Conservation (phyloP, 257 asterid genomes). For the Anisodus tanguticus region DNA sequence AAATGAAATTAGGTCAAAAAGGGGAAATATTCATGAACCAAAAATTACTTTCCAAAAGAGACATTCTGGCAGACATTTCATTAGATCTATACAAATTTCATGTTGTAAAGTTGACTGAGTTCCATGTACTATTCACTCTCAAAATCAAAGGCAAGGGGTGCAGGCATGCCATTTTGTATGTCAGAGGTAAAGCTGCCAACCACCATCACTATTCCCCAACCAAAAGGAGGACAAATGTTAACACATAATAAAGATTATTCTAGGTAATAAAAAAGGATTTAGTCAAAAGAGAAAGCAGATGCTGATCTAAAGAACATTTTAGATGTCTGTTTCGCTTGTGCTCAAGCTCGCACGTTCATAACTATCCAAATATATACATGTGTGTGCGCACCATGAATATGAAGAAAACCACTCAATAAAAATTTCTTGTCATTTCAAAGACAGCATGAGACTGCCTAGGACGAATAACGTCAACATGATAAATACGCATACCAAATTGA, state of each 20-base stretch:
- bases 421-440: not conserved
- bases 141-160: not conserved
- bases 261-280: not conserved
- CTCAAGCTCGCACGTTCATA: not conserved
- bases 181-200: not conserved
- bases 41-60: slow-evolving; percentile 11
- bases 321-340: not conserved
- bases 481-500: slow-evolving; percentile 13
- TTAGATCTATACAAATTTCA: not conserved
- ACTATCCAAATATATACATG: not conserved
- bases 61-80: slow-evolving; percentile 12
- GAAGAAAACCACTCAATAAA: not conserved
- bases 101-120: not conserved
- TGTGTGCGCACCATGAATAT: not conserved
- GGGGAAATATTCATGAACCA: not conserved
- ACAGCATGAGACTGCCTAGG: not conserved
- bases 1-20: slow-evolving; percentile 9
- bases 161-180: not conserved
- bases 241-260: not conserved
- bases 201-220: not conserved
- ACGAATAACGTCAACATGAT: slow-evolving; percentile 3
- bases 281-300: slow-evolving; percentile 19
- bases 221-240: not conserved
- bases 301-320: slow-evolving; percentile 1
- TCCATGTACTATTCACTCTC: not conserved